phyloP scores from a whole-genome alignment of 1,139 yeast genomes.

The Saccharomyces pastorianus region DNA sequence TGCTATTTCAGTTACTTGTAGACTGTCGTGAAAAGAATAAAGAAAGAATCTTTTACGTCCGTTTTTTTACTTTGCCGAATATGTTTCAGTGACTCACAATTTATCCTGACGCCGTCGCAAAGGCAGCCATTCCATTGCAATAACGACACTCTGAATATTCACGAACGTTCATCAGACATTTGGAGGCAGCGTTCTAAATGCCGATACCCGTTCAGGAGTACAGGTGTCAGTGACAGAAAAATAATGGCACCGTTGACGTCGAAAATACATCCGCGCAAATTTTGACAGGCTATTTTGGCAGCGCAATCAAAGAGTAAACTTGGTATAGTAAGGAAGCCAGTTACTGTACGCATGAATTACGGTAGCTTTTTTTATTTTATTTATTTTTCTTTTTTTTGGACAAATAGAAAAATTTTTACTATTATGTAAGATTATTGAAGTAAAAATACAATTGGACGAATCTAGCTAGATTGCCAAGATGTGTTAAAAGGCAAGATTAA shows the following conservation, averaged over 20 bases:
- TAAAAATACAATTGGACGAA: not conserved
- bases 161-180: not conserved
- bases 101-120: not conserved
- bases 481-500: conserved; percentile 35
- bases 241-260: not conserved
- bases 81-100: not conserved
- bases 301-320: not conserved
- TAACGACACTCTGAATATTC: not conserved
- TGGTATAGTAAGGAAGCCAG: no score
- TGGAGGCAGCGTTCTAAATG: not conserved
- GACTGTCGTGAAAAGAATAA: not conserved
- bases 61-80: not conserved
- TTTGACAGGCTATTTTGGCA: not conserved
- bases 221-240: not conserved
- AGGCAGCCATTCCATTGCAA: not conserved
- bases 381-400: not conserved
- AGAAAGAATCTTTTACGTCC: not conserved
- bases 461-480: not conserved
- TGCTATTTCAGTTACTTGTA: not conserved
- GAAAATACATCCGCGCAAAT: not conserved
- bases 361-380: no score
- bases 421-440: not conserved
- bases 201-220: not conserved
- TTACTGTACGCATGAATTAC: not conserved
- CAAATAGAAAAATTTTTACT: not conserved